Base-by-base conservation (phyloP, 306 rosid genomes). In the Canavalia ensiformis region DNA sequence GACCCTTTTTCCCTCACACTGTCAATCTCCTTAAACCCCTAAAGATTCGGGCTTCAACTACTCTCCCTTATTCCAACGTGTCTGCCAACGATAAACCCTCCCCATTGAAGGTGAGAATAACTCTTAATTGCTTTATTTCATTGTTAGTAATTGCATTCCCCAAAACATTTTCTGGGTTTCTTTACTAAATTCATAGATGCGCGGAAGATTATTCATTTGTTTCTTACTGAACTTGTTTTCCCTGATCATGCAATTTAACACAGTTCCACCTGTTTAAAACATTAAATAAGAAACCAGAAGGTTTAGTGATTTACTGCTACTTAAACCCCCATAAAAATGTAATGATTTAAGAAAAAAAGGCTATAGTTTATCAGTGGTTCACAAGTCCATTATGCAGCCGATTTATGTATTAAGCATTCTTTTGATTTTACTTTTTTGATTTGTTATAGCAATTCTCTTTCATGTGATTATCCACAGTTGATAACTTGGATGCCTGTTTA, bases 11-110 rank as follows among this genome's bases (percentile, higher is more conserved):
- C 72, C 68, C 82, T 52, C 87, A 72, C 45, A 66, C 85, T 28
- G 62, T 71, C 9, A 72, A 46, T 78, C 74, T 87, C 77, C 83
- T 73, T 55, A 85, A 65, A 63, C 83, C 92, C 86, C 68, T 91
- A 0, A 68, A 67, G 41, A 72, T 93, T 52, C 90, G 88, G 75
- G 97, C 94, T 87, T 95, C 97, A 29, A 75, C 95, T 75, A 87
- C 97, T 56, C 84, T 95, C 4, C 93, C 89, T 83, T 88, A 74
- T 85, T 91, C 98, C 90, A 88, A 74, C 63, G 85, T 83, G 81
- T 86, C 95, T 37, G 76, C 87, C 72, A 91, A 71, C 33, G 84
- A 84, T 29, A 95, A 84, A 82, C 58, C 94, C 37, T 71, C 83
- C 74, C 90, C 91, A 6, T 83, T 88, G 62, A 88, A 90, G 97